Conservation (phyloP, 2,329 filamentous ascomycete species). For the Immersiporthe knoxdaviesiana region DNA sequence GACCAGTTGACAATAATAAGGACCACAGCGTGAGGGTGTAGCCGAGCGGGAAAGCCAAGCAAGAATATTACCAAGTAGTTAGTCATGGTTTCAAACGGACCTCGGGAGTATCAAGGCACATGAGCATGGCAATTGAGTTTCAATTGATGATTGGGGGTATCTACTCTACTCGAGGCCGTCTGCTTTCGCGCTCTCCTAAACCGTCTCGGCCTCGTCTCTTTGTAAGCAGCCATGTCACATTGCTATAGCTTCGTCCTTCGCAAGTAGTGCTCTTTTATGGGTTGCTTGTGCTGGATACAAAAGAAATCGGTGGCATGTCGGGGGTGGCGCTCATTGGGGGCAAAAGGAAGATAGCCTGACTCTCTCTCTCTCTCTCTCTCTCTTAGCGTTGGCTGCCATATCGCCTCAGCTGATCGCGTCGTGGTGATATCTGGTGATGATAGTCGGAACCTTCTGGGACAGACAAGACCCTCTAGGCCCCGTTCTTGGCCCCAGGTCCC, state of each 20-base stretch:
- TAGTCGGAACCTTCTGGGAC: not conserved
- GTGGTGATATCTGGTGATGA: not conserved
- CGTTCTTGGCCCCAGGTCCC: constrained; percentile 34
- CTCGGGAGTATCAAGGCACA: too few relatives aligned
- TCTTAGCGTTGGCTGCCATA: constrained; percentile 4
- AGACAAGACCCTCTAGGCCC: constrained; percentile 24
- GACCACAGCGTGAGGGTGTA: not conserved
- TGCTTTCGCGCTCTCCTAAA: not conserved
- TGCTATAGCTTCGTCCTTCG: not conserved
- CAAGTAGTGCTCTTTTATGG: not conserved
- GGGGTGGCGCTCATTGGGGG: not conserved
- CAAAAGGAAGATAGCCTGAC: not conserved
- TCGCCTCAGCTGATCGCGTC: not conserved
- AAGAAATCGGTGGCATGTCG: not conserved
- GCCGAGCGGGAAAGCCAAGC: not conserved
- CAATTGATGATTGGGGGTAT: constrained; percentile 44
- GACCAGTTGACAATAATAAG: not conserved
- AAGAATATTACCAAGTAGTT: too few relatives aligned
- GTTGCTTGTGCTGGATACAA: constrained; percentile 14
- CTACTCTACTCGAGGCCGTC: constrained; percentile 43
- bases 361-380: too few relatives aligned
- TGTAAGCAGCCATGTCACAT: not conserved
- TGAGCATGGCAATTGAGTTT: not conserved
- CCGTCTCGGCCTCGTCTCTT: not conserved
- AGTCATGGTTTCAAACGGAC: too few relatives aligned